Evolutionary conservation across 73 alveolate species (phyloP).

Genomic region (Symbiodinium pilosum): DNA sequence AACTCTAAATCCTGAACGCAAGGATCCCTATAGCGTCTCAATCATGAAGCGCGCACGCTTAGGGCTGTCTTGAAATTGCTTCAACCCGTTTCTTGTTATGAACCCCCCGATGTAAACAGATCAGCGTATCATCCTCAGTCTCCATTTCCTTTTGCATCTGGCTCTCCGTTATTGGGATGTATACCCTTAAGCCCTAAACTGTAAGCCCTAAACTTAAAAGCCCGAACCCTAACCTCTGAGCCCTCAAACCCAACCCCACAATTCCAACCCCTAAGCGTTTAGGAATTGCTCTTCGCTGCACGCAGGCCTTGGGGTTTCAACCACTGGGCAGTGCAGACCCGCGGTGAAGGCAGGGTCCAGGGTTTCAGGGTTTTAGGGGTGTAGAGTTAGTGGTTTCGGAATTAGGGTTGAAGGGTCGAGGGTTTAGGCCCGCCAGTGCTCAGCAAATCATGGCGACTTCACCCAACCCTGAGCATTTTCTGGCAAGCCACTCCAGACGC

Average conservation of each 20-base stretch:
- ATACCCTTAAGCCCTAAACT: no score
- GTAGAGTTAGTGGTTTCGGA: background rate
- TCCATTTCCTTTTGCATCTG: no score
- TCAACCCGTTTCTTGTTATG: no score
- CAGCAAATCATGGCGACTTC: no score
- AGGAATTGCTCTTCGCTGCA: no score
- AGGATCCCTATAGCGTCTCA: background rate
- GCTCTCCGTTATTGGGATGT: no score
- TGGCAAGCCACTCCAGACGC: no score
- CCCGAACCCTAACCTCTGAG: background rate
- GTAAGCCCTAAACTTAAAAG: background rate
- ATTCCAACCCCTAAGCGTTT: background rate
- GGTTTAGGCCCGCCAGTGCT: no score
- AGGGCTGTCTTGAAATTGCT: background rate
- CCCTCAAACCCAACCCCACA: background rate
- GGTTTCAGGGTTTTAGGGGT: background rate
- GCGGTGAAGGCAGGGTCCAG: background rate
- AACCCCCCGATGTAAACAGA: no score
- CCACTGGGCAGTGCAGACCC: slow-evolving; percentile 33
- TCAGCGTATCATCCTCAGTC: no score
- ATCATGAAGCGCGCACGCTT: background rate
- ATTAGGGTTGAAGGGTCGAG: background rate
- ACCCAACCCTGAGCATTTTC: no score
- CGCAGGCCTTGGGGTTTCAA: slow-evolving; percentile 59
- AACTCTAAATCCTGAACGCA: background rate